These are phyloP conservation scores for Neophaeococcomyces aloes DNA, from an alignment of 2,329 filamentous ascomycete genomes.

Conservation along the genomic window DNA sequence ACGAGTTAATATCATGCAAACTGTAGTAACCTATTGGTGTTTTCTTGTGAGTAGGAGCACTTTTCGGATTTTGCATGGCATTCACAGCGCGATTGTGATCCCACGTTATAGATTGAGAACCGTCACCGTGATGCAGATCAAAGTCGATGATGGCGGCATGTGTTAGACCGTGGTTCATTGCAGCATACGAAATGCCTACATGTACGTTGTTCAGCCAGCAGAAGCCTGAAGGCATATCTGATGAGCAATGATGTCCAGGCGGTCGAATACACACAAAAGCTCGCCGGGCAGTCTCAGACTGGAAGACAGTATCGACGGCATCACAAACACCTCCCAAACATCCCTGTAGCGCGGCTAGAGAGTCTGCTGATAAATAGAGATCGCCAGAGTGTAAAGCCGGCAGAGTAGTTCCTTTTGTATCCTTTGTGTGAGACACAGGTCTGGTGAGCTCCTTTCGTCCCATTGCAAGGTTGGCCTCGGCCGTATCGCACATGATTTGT, in stretches of 20 bases:
- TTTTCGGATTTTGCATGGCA: slow-evolving; percentile 48
- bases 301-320: slow-evolving; percentile 77
- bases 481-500: slow-evolving; percentile 69
- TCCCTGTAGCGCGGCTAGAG: slow-evolving; percentile 76
- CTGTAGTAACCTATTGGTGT: slow-evolving; percentile 91
- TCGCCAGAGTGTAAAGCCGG: slow-evolving; percentile 72
- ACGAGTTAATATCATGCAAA: slow-evolving; percentile 96
- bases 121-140: slow-evolving; percentile 84
- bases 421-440: slow-evolving; percentile 34
- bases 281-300: slow-evolving; percentile 49
- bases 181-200: slow-evolving; percentile 85
- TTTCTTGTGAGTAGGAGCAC: slow-evolving; percentile 66
- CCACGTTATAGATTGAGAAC: slow-evolving; percentile 93
- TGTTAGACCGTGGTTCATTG: slow-evolving; percentile 72
- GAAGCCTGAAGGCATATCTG: slow-evolving; percentile 81
- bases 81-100: slow-evolving; percentile 66
- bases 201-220: slow-evolving; percentile 99
- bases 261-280: slow-evolving; percentile 90
- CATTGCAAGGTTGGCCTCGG: slow-evolving; percentile 64
- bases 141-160: slow-evolving; percentile 92
- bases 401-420: slow-evolving; percentile 32
- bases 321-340: slow-evolving; percentile 89
- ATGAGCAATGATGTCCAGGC: slow-evolving; percentile 90
- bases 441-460: slow-evolving; percentile 69
- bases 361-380: slow-evolving; percentile 80